Evolutionary conservation across 257 asterid genomes (phyloP), one percentile per base, ranked within the genome.

Genomic region (Plantago elongata): DNA sequence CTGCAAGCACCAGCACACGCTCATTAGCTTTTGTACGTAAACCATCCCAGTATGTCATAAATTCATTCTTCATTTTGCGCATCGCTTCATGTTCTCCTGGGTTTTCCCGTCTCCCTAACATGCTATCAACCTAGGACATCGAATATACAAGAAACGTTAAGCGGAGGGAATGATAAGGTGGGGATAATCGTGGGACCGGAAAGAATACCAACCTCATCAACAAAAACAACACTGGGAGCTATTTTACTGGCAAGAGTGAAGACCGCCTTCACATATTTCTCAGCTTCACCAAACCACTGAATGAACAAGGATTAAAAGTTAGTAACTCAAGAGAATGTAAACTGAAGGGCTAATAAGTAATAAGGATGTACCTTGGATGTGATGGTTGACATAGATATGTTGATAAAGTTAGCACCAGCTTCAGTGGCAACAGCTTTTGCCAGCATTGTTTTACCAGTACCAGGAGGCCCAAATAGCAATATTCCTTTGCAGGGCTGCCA

Each of bases 391-490:
- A 76, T 74, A 0, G 87, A 81, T 70, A 81, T 73, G 64, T 81
- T 81, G 63, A 81, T 75, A 60, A 81, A 81, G 74, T 81, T 81
- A 15, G 97, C 97, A 71, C 94, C 89, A 51, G 94, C 94, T 73
- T 86, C 95, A 5, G 95, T 89, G 56, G 97, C 97, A 75, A 89
- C 94, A 63, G 97, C 97, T 79, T 89, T 89, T 64, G 95, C 97
- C 63, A 89, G 89, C 95, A 89, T 86, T 54, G 97, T 89, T 77
- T 86, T 86, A 68, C 92, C 95, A 4, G 97, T 84, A 68, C 95
- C 95, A 60, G 91, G 95, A 70, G 95, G 97, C 51, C 97, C 97
- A 63, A 89, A 89, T 37, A 89, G 97, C 86, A 89, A 78, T 76
- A 89, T 84, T 57, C 95, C 95, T 77, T 89, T 89, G 65, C 97